Evolutionary conservation across 148 eudicot genomes (phyloP), one percentile per base, ranked within the genome.

Genomic region (Spergularia marina): DNA sequence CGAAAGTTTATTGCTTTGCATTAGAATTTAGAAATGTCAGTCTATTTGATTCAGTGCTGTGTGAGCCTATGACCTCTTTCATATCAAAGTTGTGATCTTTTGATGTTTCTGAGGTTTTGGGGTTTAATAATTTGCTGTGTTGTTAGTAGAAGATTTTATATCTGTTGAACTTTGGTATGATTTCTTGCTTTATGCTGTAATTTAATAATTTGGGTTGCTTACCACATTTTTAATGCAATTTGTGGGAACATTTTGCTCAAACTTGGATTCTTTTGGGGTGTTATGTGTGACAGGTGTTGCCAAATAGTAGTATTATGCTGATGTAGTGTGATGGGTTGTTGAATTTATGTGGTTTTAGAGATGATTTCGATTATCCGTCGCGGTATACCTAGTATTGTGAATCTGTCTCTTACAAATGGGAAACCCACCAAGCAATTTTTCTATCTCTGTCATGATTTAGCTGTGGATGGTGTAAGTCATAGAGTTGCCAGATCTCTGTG

Each of bases 401-500:
- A 63, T 54, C 40, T 69, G 60, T 36, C 70, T 44, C 70, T 53
- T 44, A 61, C 59, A 17, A 67, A 20, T 34, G 23, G 53, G 44
- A 76, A 54, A 73, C 74, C 77, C 20, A 59, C 63, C 61, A 77
- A 68, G 15, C 71, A 74, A 41, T 16, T 8, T 56, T 44, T 13
- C 21, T 30, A 56, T 70, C 36, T 80, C 18, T 67, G 70, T 65
- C 80, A 84, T 70, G 73, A 61, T 36, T 73, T 78, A 15, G 63
- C 80, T 34, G 57, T 30, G 10, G n/a, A 36, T 79, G 82, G 62
- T 30, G 55, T 81, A 21, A 54, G 14, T 59, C 70, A 61, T 34
- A 36, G 66, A 56, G 64, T 85, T 53, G 83, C 85, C 53, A 74
- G 59, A 62, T 78, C 93, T 47, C 61, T 91, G 0, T 84, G 90